Conservation (phyloP, 139 green algal genomes). For the Tetraselmis chui region DNA sequence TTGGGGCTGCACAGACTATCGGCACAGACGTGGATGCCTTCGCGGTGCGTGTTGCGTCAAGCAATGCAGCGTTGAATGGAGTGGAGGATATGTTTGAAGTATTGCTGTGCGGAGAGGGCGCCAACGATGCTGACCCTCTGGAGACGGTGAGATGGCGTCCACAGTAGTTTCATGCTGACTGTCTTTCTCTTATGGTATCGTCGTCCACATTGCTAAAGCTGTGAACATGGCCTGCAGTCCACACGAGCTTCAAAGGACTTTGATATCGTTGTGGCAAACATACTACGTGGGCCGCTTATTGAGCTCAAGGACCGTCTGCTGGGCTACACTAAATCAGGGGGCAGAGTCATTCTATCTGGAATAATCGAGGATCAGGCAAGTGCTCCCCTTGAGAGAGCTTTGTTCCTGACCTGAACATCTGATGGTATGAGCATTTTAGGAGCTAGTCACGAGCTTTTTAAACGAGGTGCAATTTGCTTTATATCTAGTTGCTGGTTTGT, state of each 20-base stretch:
- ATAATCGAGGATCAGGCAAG: slow-evolving; percentile 48
- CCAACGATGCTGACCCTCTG: slow-evolving; percentile 28
- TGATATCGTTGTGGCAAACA: slow-evolving; percentile 76
- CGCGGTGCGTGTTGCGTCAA: slow-evolving; percentile 40
- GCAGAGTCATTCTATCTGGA: slow-evolving; percentile 51
- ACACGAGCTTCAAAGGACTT: slow-evolving; percentile 15
- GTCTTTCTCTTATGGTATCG: neutral
- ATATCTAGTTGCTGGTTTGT: no score
- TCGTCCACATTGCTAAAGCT: neutral
- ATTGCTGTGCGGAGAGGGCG: neutral
- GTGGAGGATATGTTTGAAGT: slow-evolving; percentile 11
- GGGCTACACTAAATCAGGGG: slow-evolving; percentile 31
- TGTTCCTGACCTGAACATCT: no score
- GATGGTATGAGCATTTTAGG: no score
- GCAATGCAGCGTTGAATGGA: slow-evolving; percentile 70
- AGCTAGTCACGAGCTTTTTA: no score
- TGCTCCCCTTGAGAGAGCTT: no score
- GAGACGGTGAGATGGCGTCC: no score
- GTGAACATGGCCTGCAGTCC: no score
- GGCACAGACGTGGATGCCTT: slow-evolving; percentile 69
- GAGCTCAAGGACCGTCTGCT: slow-evolving; percentile 45
- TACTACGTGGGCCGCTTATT: slow-evolving; percentile 66
- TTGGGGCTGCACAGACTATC: slow-evolving; percentile 50
- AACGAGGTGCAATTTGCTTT: no score
- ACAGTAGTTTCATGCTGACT: no score